phyloP scores from a whole-genome alignment of 176 grass and related monocot species.

The Thalia dealbata region DNA sequence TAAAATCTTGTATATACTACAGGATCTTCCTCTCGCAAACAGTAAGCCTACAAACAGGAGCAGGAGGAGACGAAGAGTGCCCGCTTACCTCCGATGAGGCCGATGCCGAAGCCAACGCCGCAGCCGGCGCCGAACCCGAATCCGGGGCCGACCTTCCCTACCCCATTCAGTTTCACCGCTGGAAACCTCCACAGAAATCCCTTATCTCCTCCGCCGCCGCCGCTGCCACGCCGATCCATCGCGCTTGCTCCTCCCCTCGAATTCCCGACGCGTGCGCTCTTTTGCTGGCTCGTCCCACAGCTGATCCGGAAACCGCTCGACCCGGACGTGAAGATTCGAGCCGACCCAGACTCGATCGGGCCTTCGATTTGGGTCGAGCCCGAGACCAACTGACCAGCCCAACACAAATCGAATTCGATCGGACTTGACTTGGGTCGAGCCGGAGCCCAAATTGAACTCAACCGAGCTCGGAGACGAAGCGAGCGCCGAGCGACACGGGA shows the following conservation, averaged over 20 bases:
- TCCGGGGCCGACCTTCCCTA: slow-evolving; percentile 67
- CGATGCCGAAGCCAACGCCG: slow-evolving; percentile 63
- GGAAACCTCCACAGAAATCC: slow-evolving; percentile 50
- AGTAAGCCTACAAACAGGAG: too few species aligned
- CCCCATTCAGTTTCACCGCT: slow-evolving; percentile 36
- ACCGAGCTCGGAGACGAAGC: too few species aligned
- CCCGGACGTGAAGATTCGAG: background rate
- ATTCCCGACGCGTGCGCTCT: too few species aligned
- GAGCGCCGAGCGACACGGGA: too few species aligned
- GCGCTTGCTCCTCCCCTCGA: background rate
- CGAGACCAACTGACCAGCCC: too few species aligned
- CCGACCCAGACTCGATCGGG: too few species aligned
- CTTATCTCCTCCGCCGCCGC: slow-evolving; percentile 28
- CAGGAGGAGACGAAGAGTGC: background rate
- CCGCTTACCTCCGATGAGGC: slow-evolving; percentile 62
- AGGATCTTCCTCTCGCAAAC: too few species aligned
- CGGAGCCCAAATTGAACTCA: too few species aligned
- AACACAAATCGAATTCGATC: too few species aligned
- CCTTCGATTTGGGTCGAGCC: too few species aligned
- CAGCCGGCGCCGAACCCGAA: slow-evolving; percentile 75
- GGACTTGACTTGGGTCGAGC: too few species aligned
- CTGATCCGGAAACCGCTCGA: background rate
- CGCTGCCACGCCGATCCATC: slow-evolving; percentile 22
- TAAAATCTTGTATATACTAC: background rate
- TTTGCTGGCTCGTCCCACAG: background rate